Conservation (phyloP, 148 eudicot species). For the Persicaria maculosa region DNA sequence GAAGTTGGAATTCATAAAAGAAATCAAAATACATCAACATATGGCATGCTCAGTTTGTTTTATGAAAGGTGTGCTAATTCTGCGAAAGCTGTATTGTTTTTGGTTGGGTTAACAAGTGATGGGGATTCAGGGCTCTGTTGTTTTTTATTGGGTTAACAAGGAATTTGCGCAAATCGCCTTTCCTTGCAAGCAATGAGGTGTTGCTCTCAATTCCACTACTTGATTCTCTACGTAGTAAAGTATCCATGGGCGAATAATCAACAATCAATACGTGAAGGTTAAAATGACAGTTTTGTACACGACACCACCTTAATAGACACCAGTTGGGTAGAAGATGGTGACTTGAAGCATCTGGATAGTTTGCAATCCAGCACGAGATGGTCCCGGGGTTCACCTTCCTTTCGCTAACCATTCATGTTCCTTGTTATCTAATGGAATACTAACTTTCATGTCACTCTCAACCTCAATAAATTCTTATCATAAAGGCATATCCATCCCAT, state of each 20-base stretch:
- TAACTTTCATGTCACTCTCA: not conserved
- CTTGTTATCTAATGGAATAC: not conserved
- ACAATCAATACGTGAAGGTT: not conserved
- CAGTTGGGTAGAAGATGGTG: not conserved
- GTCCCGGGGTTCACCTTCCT: not conserved
- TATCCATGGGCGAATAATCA: not conserved
- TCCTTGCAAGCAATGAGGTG: no score
- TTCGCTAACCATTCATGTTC: not conserved
- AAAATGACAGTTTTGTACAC: not conserved
- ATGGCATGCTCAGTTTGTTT: no score
- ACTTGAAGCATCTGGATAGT: slow-evolving; percentile 4
- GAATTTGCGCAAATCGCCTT: no score
- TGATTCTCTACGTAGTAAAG: no score
- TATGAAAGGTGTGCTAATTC: no score
- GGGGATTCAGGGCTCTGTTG: no score
- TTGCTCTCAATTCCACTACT: no score
- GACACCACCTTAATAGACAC: not conserved
- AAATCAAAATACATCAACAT: no score
- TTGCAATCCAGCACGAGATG: not conserved
- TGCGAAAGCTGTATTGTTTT: no score
- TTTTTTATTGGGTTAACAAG: no score
- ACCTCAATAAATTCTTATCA: not conserved
- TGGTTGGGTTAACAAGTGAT: no score
- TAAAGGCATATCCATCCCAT: not conserved
- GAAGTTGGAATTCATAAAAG: no score